phyloP scores from a whole-genome alignment of 2,329 filamentous ascomycete genomes.

The Aspergillus vadensis region DNA sequence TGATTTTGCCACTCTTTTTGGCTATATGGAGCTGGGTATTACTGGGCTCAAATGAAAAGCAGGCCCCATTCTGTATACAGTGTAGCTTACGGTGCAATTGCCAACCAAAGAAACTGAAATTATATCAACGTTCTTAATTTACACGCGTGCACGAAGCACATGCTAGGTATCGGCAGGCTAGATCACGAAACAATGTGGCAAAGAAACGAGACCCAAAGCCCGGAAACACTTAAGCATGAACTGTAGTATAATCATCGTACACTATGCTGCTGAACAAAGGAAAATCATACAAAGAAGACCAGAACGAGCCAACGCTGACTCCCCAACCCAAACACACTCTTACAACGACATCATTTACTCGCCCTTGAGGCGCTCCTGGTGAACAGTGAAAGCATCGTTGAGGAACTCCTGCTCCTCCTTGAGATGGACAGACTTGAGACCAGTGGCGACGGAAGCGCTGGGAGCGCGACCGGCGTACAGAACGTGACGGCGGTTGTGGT shows the following conservation, averaged over 20 bases:
- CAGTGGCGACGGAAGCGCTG: slow-evolving; percentile 90
- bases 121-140: slow-evolving; percentile 26
- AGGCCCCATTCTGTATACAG: too few species aligned
- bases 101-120: slow-evolving; percentile 5
- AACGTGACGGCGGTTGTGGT: slow-evolving; percentile 91
- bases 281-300: slow-evolving; percentile 33
- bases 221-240: slow-evolving; percentile 24
- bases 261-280: slow-evolving; percentile 25
- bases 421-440: slow-evolving; percentile 81
- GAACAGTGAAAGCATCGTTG: slow-evolving; percentile 63
- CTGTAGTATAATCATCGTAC: slow-evolving; percentile 12
- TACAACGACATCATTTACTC: slow-evolving; percentile 49
- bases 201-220: slow-evolving; percentile 22
- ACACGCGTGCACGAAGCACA: slow-evolving; percentile 24
- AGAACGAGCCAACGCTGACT: slow-evolving; percentile 30
- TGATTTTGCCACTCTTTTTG: not conserved
- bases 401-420: slow-evolving; percentile 91
- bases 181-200: slow-evolving; percentile 16
- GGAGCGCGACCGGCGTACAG: slow-evolving; percentile 96
- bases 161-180: slow-evolving; percentile 34
- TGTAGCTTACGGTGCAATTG: too few species aligned
- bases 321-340: slow-evolving; percentile 19
- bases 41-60: too few species aligned
- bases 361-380: slow-evolving; percentile 68
- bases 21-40: too few species aligned